Evolutionary conservation across 2,329 filamentous ascomycete species (phyloP).

Genomic region (Pleoardoris graminearum): DNA sequence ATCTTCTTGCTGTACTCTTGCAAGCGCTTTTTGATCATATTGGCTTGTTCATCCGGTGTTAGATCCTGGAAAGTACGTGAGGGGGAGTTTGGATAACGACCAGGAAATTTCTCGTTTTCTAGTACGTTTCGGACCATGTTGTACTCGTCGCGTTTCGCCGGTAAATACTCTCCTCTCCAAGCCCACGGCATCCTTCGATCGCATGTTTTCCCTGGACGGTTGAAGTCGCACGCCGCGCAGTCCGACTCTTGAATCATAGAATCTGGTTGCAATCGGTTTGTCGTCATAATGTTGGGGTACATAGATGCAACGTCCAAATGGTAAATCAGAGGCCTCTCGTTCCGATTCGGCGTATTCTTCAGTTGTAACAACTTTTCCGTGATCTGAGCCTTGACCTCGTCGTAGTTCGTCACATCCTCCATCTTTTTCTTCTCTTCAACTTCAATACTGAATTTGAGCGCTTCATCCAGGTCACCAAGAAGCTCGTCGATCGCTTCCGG

Average conservation of each 20-base stretch:
- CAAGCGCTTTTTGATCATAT: constrained; percentile 79
- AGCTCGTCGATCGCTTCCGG: constrained; percentile 87
- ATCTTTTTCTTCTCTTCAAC: constrained; percentile 58
- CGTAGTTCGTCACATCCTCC: constrained; percentile 56
- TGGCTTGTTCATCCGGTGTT: constrained; percentile 77
- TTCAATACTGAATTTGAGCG: constrained; percentile 75
- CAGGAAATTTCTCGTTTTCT: constrained; percentile 90
- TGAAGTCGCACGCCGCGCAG: constrained; percentile 98
- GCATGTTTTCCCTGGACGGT: constrained; percentile 94
- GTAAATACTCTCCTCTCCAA: constrained; percentile 96
- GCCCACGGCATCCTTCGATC: constrained; percentile 94
- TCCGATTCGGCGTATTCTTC: constrained; percentile 80
- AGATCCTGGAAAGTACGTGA: constrained; percentile 79
- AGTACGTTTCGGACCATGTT: constrained; percentile 96
- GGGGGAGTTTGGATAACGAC: constrained; percentile 71
- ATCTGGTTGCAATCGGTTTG: constrained; percentile 93
- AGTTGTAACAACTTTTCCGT: constrained; percentile 69
- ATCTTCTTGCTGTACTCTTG: constrained; percentile 97
- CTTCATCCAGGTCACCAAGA: constrained; percentile 80
- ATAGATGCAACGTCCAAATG: constrained; percentile 98
- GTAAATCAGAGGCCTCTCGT: constrained; percentile 88
- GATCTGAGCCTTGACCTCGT: constrained; percentile 78
- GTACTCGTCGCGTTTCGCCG: constrained; percentile 95
- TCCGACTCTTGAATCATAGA: constrained; percentile 98
- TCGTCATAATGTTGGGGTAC: constrained; percentile 99